Evolutionary conservation across 345 rosid genomes (phyloP).

Genomic region (Gossypioides kirkii): DNA sequence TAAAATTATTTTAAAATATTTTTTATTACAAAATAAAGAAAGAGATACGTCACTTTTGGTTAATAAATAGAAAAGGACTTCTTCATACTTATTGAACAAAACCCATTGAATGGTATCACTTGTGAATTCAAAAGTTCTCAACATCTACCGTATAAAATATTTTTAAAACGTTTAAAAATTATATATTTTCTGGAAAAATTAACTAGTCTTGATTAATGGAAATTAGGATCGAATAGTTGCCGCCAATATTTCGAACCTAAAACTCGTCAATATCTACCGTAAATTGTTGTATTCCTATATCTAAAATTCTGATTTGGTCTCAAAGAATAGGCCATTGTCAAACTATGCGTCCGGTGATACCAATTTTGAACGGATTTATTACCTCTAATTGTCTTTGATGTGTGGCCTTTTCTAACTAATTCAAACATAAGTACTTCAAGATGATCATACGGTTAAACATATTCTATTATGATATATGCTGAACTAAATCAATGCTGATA

Average conservation of each 20-base stretch:
- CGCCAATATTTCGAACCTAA: background rate
- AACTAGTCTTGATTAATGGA: background rate
- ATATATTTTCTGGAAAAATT: too few species aligned
- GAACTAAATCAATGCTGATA: slow-evolving; percentile 8
- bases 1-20: too few species aligned
- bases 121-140: too few species aligned
- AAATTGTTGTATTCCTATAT: background rate
- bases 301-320: background rate
- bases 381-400: slow-evolving; percentile 15
- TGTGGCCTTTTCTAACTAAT: slow-evolving; percentile 11
- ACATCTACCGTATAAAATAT: too few species aligned
- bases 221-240: background rate
- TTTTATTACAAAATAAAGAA: too few species aligned
- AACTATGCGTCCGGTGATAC: background rate
- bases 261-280: background rate
- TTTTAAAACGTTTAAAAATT: too few species aligned
- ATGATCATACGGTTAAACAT: background rate
- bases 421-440: slow-evolving; percentile 3
- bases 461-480: background rate
- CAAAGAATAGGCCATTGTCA: background rate
- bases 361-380: slow-evolving; percentile 10
- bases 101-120: too few species aligned
- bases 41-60: too few species aligned
- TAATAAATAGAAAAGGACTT: too few species aligned
- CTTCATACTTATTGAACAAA: too few species aligned